Evolutionary conservation across 2,329 filamentous ascomycete genomes (phyloP), one percentile per base, ranked within the genome.

Genomic region (Arthrobotrys musiformis): DNA sequence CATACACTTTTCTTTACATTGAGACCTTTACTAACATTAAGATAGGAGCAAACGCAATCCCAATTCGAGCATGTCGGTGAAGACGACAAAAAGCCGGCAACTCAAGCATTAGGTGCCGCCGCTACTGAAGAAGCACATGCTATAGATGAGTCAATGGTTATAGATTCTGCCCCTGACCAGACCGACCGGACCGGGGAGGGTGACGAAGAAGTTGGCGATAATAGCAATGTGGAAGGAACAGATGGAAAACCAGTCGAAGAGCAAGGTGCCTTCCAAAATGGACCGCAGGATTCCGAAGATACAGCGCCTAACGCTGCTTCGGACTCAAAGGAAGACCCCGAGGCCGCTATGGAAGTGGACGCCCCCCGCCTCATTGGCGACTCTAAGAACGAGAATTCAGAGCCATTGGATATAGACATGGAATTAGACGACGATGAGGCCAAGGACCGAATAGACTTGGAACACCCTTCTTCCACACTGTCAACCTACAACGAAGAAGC

Each of bases 11-110:
- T 56, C 5, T 22, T 5, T 4, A n/a, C 35, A n/a, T n/a, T n/a
- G 5, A n/a, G 30, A 17, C 6, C 0, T 24, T 70, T 68, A 75
- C 66, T 52, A 30, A 67, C n/a, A 2, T 60, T 46, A 5, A 4
- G 1, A 22, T 58, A 87, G 79, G 89, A 92, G 75, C 86, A 90
- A n/a, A 90, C 95, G 78, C 91, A 91, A 81, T 89, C 89, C n/a
- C 93, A 97, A 82, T 97, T 97, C 82, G 93, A 98, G 84, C 95
- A 99, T 84, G 86, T 98, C 2, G 91, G 91, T 77, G 90, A 97
- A 79, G 93, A 97, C 76, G 88, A 95, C 30, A 89, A 90, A 28
- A 87, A 90, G 66, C 89, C 91, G n/a, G 94, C 97, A 82, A 90
- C 93, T 0, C 95, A 99, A 84, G 95, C 95, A 13, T 88, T 99